A percentile compares a stretch with the other conserved stretches of the same genome.
Conservation (phyloP, 2,329 filamentous ascomycete species). For the Onygenales sp. region DNA sequence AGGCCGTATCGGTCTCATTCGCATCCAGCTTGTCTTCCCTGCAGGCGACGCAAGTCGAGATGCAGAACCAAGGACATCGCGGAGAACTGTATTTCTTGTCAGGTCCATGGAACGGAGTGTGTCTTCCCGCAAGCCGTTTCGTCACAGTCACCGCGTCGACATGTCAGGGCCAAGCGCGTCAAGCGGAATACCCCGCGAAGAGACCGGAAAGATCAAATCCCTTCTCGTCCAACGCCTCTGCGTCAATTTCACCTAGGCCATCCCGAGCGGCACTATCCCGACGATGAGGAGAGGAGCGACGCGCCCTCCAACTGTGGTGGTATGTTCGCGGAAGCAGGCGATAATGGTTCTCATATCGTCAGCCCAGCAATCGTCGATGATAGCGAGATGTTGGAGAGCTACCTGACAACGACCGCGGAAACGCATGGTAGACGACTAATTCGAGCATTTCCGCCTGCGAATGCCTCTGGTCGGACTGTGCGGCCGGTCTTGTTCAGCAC, state of each 20-base stretch:
- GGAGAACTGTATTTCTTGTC: slow-evolving; percentile 41
- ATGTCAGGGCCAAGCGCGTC: background rate
- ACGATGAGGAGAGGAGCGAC: background rate
- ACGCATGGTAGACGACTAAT: slow-evolving; percentile 12
- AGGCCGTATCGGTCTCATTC: slow-evolving; percentile 47
- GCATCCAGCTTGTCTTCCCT: slow-evolving; percentile 44
- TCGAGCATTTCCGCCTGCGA: slow-evolving; percentile 13
- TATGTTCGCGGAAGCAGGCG: slow-evolving; percentile 14
- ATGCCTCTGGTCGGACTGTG: slow-evolving; percentile 10
- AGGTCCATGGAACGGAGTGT: slow-evolving; percentile 41
- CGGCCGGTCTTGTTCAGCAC: slow-evolving; percentile 38
- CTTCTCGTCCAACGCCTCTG: background rate
- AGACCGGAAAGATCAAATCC: background rate
- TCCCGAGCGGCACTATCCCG: too few relatives aligned
- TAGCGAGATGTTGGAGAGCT: slow-evolving; percentile 44
- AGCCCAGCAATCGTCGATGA: slow-evolving; percentile 45
- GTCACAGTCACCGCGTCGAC: background rate
- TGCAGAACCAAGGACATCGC: slow-evolving; percentile 40
- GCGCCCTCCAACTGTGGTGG: slow-evolving; percentile 7
- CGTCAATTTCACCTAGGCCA: background rate
- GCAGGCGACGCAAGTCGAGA: slow-evolving; percentile 44
- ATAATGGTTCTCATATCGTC: slow-evolving; percentile 41
- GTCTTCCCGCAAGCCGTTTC: slow-evolving; percentile 27
- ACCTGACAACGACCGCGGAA: slow-evolving; percentile 31
- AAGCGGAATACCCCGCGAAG: background rate